Evolutionary conservation across 768 basidiomycete species (phyloP), one percentile per base, ranked within the genome.

Genomic region (Crucibulum laeve): DNA sequence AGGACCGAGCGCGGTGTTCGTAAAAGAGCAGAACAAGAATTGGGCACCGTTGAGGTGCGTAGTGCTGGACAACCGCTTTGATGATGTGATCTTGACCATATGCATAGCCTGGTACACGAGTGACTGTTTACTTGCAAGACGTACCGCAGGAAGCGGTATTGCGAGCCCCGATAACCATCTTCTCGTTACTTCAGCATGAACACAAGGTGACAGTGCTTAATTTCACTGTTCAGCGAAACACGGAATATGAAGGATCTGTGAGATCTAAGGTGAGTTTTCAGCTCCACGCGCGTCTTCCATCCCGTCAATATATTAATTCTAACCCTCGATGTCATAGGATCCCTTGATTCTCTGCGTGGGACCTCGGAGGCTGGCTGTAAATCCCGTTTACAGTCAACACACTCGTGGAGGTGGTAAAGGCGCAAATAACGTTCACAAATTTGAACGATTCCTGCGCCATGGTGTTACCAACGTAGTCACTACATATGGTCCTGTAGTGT

Each of bases 381-480:
- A 85, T 50, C 96, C 96, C 0, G 64, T 94, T 24, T 99, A 88
- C 68, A 94, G 92, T 51, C 92, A 96, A 55, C 91, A 94, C 53
- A 84, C 87, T 3, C 79, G 83, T 5, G 93, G 92, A 10, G 92
- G 92, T 14, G 90, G 88, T 13, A 89, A 85, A 60, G 92, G 93
- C 8, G 73, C 82, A 33, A 99, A 99, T 72, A 97, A 98, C 54
- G 92, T 96, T 2, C 94, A 98, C 74, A 99, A 97, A 57, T 94
- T 87, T 43, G 91, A 96, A 65, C 80, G 89, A 24, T 99, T 82
- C 64, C 72, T 97, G 22, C 80, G 87, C 32, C 91, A 90, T 54
- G 89, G 93, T 4, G 67, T 71, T 24, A 87, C 88, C 3, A 77
- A 69, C 44, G 87, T 98, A 17, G 93, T 88, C 3, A 95, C 92